Evolutionary conservation across 768 basidiomycete genomes (phyloP), one percentile per base, ranked within the genome.

Genomic region (Hemileccinum impolitum): DNA sequence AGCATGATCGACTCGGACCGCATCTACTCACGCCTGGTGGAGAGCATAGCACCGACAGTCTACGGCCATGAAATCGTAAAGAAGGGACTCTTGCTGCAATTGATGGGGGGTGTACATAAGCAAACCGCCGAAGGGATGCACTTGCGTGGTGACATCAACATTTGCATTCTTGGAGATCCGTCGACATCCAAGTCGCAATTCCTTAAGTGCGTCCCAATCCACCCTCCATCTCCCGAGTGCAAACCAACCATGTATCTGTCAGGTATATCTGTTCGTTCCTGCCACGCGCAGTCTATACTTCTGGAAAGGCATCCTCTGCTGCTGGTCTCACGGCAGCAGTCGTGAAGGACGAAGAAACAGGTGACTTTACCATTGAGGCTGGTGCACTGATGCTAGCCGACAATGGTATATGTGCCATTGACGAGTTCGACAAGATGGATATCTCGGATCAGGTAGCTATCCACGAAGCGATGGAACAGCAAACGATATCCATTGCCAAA

Each of bases 391-490:
- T 99, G 96, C 81, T 99, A 4, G 96, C 96, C 6, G 96, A 99
- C 72, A 98, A 98, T 59, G 96, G 96, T 8, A 97, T 98, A 65
- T 99, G 96, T 64, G 94, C 94, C n/a, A 99, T 99, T 61, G 96
- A 99, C 72, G 96, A 98, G 70, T 99, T 99, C 62, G 96, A 99
- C 80, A 99, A 99, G 71, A 99, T 99, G 96, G 95, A 98, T 66
- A 84, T 97, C 45, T 85, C 90, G 0, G 96, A 98, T 67, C 96
- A 98, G 67, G 93, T 98, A 37, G 96, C 96, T 31, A 98, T 99
- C 60, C 96, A 99, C 76, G 95, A 98, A 77, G 95, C 95, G 8
- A 98, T 98, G 95, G 95, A 98, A 84, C 95, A 98, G 72, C 94
- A 97, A 72, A 98, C 95, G 1, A 97, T 98, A 59, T 96, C 94